phyloP scores from a whole-genome alignment of 495 filamentous ascomycete genomes.

The Xylona heveae region DNA sequence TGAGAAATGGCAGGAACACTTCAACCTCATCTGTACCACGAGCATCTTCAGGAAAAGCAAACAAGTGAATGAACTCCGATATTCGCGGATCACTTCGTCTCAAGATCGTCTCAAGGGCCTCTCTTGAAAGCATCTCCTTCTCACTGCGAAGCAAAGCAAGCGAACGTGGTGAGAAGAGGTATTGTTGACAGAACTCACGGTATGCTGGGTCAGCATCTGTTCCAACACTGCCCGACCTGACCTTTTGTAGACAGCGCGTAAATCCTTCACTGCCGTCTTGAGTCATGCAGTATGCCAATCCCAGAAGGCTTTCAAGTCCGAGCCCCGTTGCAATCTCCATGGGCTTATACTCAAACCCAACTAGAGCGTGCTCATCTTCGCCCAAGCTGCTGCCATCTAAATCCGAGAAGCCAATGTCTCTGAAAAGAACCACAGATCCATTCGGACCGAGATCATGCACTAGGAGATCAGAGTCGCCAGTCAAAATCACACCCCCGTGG shows the following conservation, averaged over 20 bases:
- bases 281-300: neutral
- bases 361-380: conserved; percentile 12
- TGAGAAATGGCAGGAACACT: conserved; percentile 35
- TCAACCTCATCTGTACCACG: conserved; percentile 8
- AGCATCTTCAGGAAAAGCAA: conserved; percentile 16
- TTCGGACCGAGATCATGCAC: conserved; percentile 37
- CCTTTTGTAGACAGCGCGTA: neutral
- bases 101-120: neutral
- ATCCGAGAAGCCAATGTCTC: conserved; percentile 18
- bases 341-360: conserved; percentile 10
- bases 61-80: conserved; percentile 15
- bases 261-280: neutral
- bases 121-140: too few species aligned
- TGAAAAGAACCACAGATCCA: conserved; percentile 36
- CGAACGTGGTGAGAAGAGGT: neutral
- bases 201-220: too few species aligned
- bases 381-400: too few species aligned
- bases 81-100: neutral
- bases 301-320: neutral
- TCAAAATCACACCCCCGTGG: conserved; percentile 30
- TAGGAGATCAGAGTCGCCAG: conserved; percentile 56
- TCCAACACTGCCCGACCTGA: neutral
- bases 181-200: neutral
- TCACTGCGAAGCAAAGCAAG: neutral
- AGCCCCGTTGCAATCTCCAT: conserved; percentile 2